Base-by-base conservation (phyloP, 805 yeast species). In the Hanseniaspora taiwanica region DNA sequence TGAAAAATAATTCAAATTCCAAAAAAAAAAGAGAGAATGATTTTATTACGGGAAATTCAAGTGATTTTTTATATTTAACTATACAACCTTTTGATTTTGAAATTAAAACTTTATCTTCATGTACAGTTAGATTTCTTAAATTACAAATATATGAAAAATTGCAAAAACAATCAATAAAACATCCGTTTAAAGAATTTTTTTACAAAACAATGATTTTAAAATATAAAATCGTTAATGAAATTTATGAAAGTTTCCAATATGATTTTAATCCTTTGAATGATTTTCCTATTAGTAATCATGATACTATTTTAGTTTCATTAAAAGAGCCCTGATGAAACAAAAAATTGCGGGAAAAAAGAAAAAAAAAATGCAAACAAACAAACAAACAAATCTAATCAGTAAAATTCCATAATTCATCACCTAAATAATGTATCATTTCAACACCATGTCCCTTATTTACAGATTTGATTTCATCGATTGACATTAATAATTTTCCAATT, bases 391-490 rank as follows among this genome's bases (percentile, higher is more conserved):
- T 68, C 38, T 71, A 77, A 37, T 71, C 68, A 33, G 64, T 60
- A 51, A 77, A 72, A 46, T 66, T 65, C 91, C 91, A 82, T 50
- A 87, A 66, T 4, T 95, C 94, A 61, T 87, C 97, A 36, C 95
- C 95, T 49, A 87, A 64, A 56, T 81, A 78, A 51, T 82, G 87
- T 44, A 81, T 62, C 53, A 86, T 64, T 54, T 86, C 95, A 42
- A 89, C 75, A 54, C 96, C 96, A 45, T 82, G 77, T 35, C 93
- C 95, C 60, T 87, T 87, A 58, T 87, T 87, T 33, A 73, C 68
- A 17, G 72, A 63, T 59, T 81, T 82, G 53, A 87, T 86, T 37
- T 87, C 96, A 50, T 82, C 89, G 2, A 94, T 81, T 50, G 86
- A 77, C 96, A 87, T 84, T 37, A 72, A 60, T 46, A 89, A 66